These are phyloP conservation scores for Phalaenopsis equestris DNA, from an alignment of 106 monocot species.

Conservation along the genomic window DNA sequence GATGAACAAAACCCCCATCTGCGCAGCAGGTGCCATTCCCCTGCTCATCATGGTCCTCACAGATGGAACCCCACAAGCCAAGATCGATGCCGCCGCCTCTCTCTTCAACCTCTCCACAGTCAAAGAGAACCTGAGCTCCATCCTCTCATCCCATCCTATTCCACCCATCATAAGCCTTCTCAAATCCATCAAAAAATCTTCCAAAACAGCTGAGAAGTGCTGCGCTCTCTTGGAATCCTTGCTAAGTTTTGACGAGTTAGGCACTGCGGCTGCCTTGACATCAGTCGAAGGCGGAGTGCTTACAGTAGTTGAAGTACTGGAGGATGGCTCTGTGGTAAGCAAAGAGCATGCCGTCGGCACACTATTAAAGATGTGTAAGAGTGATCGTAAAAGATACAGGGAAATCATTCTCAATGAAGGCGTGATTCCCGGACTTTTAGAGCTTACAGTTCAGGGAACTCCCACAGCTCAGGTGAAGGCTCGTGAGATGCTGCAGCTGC, in stretches of 20 bases:
- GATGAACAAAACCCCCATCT: conserved; percentile 44
- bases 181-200: conserved; percentile 45
- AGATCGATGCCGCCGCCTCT: conserved; percentile 54
- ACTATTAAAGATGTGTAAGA: conserved; percentile 44
- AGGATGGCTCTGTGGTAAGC: conserved; percentile 44
- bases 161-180: conserved; percentile 43
- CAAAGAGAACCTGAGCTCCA: conserved; percentile 24
- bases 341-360: conserved; percentile 42
- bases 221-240: conserved; percentile 59
- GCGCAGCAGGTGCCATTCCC: conserved; percentile 39
- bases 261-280: conserved; percentile 34
- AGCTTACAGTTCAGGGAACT: conserved; percentile 66
- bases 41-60: conserved; percentile 42
- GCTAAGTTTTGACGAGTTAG: conserved; percentile 35
- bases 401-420: conserved; percentile 63
- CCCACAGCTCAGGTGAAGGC: conserved; percentile 36
- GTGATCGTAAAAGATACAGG: conserved; percentile 35
- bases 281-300: conserved; percentile 61
- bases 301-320: conserved; percentile 69
- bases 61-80: conserved; percentile 58
- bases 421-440: conserved; percentile 62
- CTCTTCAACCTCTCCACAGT: conserved; percentile 74
- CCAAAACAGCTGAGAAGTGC: conserved; percentile 71
- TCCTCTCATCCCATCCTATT: conserved; percentile 49
- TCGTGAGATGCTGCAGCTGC: conserved; percentile 29